Base-by-base conservation (phyloP, 1,284 basidiomycete genomes). In the Sporisorium iseilematis-ciliati region DNA sequence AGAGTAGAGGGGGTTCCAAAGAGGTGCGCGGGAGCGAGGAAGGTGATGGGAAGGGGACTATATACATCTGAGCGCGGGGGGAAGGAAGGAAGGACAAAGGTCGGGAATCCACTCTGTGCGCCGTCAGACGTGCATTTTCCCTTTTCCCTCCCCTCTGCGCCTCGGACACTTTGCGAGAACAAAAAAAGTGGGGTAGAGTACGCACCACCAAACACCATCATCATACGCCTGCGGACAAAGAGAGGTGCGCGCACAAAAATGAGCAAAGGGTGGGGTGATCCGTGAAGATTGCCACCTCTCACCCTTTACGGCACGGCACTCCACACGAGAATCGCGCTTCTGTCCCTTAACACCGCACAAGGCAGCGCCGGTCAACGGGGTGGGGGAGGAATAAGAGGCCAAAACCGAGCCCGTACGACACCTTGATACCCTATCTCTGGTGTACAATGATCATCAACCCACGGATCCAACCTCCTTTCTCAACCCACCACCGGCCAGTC, bases 31-130 rank as follows among this genome's bases (percentile, higher is more conserved):
- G 4, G 11, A 41, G 23, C 7, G 52, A 21, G 7, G 18, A 56
- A 12, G 14, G 25, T 4, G 46, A 25, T 11, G 45, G 5, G 8
- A 4, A 8, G 49, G 10, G 31, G 14, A 33, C 46, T 50, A 57
- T 38, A 25, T 25, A 48, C 43, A 42, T 38, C 35, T 21, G 5
- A 18, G 53, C 29, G 42, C 41, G 42, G 53, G 53, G 41, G 41
- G 14, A 23, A 38, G 7, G 23, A 18, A 38, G 4, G 35, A 38
- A 11, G 45, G 14, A n/a, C 25, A 38, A 12, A 10, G 14, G 50
- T 21, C 49, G 8, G 31, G 49, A 16, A 38, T 14, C 3, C 14
- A 14, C 14, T 14, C 8, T 38, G 35, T 38, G 35, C 35, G 35
- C 35, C 35, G 10, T 38, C 35, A 38, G 35, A 38, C 3, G 12